Conservation (phyloP, 768 basidiomycete genomes). For the Tulasnella sp. region DNA sequence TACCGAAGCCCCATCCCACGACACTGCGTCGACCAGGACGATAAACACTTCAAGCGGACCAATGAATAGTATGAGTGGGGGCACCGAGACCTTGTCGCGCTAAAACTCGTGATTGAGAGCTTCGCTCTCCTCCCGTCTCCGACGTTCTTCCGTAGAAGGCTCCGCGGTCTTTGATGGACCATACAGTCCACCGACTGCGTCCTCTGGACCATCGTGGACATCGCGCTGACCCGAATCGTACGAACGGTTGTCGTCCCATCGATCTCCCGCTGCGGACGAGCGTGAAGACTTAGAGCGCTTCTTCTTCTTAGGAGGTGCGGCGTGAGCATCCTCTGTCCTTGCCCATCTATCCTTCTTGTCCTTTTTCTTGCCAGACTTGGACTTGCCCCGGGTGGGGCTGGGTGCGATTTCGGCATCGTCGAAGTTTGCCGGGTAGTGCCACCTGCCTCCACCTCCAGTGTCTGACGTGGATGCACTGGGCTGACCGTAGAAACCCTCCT, state of each 20-base stretch:
- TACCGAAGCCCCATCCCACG: not conserved
- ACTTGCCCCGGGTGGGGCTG: slow-evolving; percentile 41
- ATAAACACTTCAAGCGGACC: slow-evolving; percentile 9
- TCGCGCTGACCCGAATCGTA: not conserved
- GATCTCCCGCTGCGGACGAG: slow-evolving; percentile 42
- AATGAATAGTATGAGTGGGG: not conserved
- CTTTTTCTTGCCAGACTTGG: slow-evolving; percentile 55
- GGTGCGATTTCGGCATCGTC: slow-evolving; percentile 47
- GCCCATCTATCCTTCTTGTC: slow-evolving; percentile 87
- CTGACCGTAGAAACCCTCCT: slow-evolving; percentile 67
- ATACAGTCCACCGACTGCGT: slow-evolving; percentile 66
- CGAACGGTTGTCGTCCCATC: slow-evolving; percentile 32
- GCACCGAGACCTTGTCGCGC: not conserved
- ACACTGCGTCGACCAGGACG: slow-evolving; percentile 7
- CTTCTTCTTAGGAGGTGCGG: slow-evolving; percentile 50
- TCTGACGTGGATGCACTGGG: slow-evolving; percentile 36
- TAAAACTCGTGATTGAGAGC: slow-evolving; percentile 64
- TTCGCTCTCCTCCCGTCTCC: slow-evolving; percentile 44
- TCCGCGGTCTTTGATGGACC: slow-evolving; percentile 38
- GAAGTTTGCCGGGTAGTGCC: slow-evolving; percentile 86
- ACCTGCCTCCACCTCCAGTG: slow-evolving; percentile 50
- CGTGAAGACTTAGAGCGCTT: slow-evolving; percentile 39
- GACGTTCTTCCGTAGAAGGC: slow-evolving; percentile 31
- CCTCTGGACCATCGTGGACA: slow-evolving; percentile 61
- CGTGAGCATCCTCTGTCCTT: slow-evolving; percentile 80